Evolutionary conservation across 2,329 filamentous ascomycete genomes (phyloP).

Genomic region (Monilinia fructigena): DNA sequence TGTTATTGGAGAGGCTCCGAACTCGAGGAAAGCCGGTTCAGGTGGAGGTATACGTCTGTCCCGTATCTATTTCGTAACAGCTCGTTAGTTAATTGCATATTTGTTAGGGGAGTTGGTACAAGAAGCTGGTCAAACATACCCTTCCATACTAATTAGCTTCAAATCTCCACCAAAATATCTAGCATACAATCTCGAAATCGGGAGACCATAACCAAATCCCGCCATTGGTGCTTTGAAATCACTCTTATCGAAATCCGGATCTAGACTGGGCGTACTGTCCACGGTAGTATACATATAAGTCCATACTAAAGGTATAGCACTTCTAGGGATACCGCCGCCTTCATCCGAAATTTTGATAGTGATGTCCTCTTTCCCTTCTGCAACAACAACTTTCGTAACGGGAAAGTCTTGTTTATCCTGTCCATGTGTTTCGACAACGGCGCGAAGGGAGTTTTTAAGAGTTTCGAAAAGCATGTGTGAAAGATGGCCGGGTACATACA

Average conservation of each 20-base stretch:
- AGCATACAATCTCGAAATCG: constrained; percentile 90
- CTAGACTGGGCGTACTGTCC: constrained; percentile 88
- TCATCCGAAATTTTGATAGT: constrained; percentile 98
- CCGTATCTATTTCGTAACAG: constrained; percentile 66
- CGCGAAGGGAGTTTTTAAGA: constrained; percentile 94
- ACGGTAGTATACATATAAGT: constrained; percentile 99
- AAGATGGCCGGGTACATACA: constrained; percentile 98
- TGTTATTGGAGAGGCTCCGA: constrained; percentile 96
- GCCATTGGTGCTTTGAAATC: constrained; percentile 99
- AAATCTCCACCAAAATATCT: constrained; percentile 96
- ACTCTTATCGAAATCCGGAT: constrained; percentile 97
- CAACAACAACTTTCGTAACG: constrained; percentile 94
- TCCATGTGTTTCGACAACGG: constrained; percentile 92
- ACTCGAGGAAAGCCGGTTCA: constrained; percentile 91
- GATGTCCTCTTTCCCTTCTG: constrained; percentile 96
- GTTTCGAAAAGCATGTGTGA: constrained; percentile 99
- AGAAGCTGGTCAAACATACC: constrained; percentile 56
- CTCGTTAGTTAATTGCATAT: constrained; percentile 30
- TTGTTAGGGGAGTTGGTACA: constrained; percentile 16
- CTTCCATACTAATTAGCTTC: constrained; percentile 99
- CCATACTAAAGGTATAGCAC: constrained; percentile 95
- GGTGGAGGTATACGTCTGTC: constrained; percentile 96
- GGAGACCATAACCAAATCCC: constrained; percentile 95
- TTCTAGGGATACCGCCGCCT: constrained; percentile 90
- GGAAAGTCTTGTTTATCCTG: constrained; percentile 95